phyloP scores from a whole-genome alignment of 2,329 filamentous ascomycete species.

The Colletotrichum cuscutae region DNA sequence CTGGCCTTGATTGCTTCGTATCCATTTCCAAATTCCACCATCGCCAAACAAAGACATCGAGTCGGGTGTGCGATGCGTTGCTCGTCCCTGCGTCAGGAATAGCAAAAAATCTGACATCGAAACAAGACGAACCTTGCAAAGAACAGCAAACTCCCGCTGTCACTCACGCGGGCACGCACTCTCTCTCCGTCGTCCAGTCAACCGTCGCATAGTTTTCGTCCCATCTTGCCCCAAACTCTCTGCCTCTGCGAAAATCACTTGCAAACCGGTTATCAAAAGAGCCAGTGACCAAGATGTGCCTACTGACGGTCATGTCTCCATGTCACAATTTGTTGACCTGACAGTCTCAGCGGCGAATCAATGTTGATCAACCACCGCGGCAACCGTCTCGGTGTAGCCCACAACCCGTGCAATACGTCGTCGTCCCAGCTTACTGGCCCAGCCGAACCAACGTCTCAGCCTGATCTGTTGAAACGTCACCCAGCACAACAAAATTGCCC shows the following conservation, averaged over 20 bases:
- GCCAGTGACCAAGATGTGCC: not conserved
- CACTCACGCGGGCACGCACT: conserved; percentile 11
- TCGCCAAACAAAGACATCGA: not conserved
- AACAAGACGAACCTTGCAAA: conserved; percentile 18
- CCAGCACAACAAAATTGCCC: not conserved
- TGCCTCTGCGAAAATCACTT: not conserved
- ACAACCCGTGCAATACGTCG: not conserved
- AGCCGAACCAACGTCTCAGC: conserved; percentile 28
- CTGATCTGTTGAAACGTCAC: conserved; percentile 4
- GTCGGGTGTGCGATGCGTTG: not conserved
- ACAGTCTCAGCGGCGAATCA: not conserved
- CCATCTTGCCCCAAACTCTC: conserved; percentile 25
- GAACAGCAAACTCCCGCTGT: conserved; percentile 34
- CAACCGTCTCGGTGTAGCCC: not conserved
- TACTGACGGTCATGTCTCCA: not conserved
- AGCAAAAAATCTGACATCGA: not conserved
- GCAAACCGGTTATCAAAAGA: not conserved
- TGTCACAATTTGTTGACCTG: not conserved
- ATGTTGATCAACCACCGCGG: not conserved
- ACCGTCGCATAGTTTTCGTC: conserved; percentile 28
- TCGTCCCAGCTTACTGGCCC: not conserved
- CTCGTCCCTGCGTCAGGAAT: not conserved
- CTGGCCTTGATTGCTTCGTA: conserved; percentile 8
- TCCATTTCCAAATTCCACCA: not conserved
- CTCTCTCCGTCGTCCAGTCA: conserved; percentile 22